Evolutionary conservation across 805 yeast genomes (phyloP).

Genomic region (Hanseniaspora vineae): DNA sequence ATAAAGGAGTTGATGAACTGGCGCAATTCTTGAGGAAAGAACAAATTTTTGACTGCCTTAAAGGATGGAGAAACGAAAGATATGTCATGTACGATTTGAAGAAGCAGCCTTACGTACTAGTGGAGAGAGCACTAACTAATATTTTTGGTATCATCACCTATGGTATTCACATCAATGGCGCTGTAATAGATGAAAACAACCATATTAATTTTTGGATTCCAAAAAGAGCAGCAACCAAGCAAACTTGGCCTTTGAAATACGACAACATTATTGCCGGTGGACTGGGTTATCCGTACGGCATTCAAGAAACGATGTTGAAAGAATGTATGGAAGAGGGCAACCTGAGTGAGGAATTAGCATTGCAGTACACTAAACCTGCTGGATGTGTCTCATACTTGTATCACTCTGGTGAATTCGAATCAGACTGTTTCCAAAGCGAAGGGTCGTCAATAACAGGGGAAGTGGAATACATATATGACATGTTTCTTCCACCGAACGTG

Average conservation of each 20-base stretch:
- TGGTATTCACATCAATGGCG: slow-evolving; percentile 85
- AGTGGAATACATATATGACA: slow-evolving; percentile 67
- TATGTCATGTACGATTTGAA: slow-evolving; percentile 56
- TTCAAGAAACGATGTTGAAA: slow-evolving; percentile 65
- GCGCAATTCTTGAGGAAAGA: slow-evolving; percentile 30
- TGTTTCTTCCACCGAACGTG: slow-evolving; percentile 35
- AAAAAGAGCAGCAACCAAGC: slow-evolving; percentile 59
- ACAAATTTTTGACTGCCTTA: slow-evolving; percentile 26
- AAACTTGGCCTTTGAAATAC: slow-evolving; percentile 80
- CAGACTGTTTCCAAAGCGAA: slow-evolving; percentile 26
- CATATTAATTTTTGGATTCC: slow-evolving; percentile 71
- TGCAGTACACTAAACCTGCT: slow-evolving; percentile 29
- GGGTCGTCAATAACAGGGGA: slow-evolving; percentile 75
- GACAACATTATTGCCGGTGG: slow-evolving; percentile 97
- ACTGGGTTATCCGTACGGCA: slow-evolving; percentile 65
- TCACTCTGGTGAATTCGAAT: slow-evolving; percentile 17
- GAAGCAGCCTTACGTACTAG: slow-evolving; percentile 42
- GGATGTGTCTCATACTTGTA: slow-evolving; percentile 65
- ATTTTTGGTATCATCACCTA: slow-evolving; percentile 78
- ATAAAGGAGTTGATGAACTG: slow-evolving; percentile 25
- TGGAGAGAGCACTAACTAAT: slow-evolving; percentile 76
- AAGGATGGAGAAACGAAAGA: slow-evolving; percentile 80
- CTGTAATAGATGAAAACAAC: slow-evolving; percentile 34
- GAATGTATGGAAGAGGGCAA: slow-evolving; percentile 93
- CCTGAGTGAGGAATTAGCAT: slow-evolving; percentile 38